Conservation (phyloP, 2,329 filamentous ascomycete genomes). For the Aspergillus alliaceus region DNA sequence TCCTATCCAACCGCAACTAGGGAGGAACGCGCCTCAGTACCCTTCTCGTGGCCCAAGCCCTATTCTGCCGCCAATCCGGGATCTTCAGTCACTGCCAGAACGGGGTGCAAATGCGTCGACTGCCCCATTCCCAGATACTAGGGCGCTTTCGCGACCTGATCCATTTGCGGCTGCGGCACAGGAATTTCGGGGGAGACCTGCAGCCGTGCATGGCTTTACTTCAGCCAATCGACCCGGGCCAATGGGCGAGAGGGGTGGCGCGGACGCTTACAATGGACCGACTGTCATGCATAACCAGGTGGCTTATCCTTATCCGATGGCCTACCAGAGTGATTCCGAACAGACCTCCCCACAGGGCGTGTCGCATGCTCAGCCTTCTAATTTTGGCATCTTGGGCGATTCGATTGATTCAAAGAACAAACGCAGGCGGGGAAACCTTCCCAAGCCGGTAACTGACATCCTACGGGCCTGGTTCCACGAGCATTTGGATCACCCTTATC, state of each 20-base stretch:
- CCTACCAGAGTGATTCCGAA: constrained; percentile 34
- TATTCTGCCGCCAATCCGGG: constrained; percentile 38
- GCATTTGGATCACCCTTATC: constrained; percentile 80
- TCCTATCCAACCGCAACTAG: constrained; percentile 17
- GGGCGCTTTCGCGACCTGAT: constrained; percentile 27
- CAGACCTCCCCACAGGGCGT: constrained; percentile 31
- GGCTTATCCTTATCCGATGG: constrained; percentile 30
- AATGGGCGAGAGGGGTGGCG: constrained; percentile 25
- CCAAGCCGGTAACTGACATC: constrained; percentile 84
- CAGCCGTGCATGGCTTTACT: constrained; percentile 7
- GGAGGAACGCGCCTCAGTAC: constrained; percentile 13
- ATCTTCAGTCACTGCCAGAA: constrained; percentile 35
- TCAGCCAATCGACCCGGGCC: constrained; percentile 17
- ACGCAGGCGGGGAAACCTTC: constrained; percentile 75
- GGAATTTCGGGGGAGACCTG: constrained; percentile 23
- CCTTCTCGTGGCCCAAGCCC: constrained; percentile 35
- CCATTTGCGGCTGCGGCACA: constrained; percentile 13
- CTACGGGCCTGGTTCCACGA: constrained; percentile 75
- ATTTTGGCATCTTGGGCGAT: constrained; percentile 41
- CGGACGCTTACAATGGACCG: constrained; percentile 22
- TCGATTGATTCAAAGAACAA: constrained; percentile 44
- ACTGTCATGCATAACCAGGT: constrained; percentile 28
- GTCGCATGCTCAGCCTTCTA: constrained; percentile 33
- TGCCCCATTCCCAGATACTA: constrained; percentile 28
- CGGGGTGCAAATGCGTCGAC: constrained; percentile 22